Base-by-base conservation (phyloP, 2,329 filamentous ascomycete species). In the Fusarium sp. region DNA sequence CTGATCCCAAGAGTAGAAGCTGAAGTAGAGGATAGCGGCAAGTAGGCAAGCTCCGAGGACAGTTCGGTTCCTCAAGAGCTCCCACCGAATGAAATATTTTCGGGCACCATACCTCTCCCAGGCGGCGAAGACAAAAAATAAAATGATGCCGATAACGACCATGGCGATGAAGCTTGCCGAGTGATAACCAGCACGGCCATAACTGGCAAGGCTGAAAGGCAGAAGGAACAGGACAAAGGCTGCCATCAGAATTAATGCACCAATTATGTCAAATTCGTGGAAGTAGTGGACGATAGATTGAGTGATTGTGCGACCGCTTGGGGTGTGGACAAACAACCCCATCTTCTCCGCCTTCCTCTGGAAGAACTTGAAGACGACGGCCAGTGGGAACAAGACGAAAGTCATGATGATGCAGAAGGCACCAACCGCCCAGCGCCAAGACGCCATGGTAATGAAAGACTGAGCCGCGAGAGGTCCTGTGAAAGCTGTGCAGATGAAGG, bases 221-320 rank as follows among this genome's bases (percentile, higher is more conserved):
- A 92, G 81, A 21, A 92, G 79, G 70, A 92, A 87, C 9, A 91
- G 76, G 0, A 84, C 82, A 43, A 90, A 82, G 1, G 87, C 89
- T 4, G 78, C 80, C 20, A 84, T 82, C 68, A 90, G 77, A 3
- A 91, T 77, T 10, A 89, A 50, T 23, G 89, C 80, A 6, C 89
- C 88, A 23, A 86, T 46, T 11, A 85, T 79, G 70, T 91, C 89
- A 54, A 90, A 89, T 57, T 91, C 85, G 20, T 53, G 52, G 37
- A 6, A 11, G 42, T 67, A 66, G 49, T 58, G 31, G 28, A 43
- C 28, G 28, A 58, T 24, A 8, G 31, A 39, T 29, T 63, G 39
- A n/a, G 8, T 5, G 12, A 42, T 4, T 18, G 35, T 63, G 15
- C 47, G 47, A 16, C 42, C 28, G 8, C 46, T 50, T 10, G 28